These are phyloP conservation scores for Phellinidium pouzarii DNA, from an alignment of 1,284 basidiomycete genomes.

Conservation along the genomic window DNA sequence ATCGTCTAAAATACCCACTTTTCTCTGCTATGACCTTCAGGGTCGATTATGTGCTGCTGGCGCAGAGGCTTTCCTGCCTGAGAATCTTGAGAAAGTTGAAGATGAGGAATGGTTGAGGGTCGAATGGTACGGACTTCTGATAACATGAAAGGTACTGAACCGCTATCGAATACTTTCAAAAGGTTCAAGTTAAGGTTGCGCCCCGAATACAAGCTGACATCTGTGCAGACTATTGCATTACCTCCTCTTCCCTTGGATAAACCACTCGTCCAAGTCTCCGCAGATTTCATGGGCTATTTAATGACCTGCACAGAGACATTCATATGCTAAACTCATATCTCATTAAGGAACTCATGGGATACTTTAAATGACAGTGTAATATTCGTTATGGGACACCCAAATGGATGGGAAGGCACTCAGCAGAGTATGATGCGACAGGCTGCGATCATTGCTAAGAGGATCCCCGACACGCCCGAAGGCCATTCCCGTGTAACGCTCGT, in stretches of 20 bases:
- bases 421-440: slow-evolving; percentile 68
- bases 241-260: slow-evolving; percentile 54
- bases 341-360: slow-evolving; percentile 61
- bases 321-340: slow-evolving; percentile 62
- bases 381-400: slow-evolving; percentile 68
- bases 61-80: slow-evolving; percentile 61
- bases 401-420: slow-evolving; percentile 78
- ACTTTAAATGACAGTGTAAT: slow-evolving; percentile 40
- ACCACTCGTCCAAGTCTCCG: slow-evolving; percentile 63
- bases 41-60: slow-evolving; percentile 63
- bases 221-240: slow-evolving; percentile 73
- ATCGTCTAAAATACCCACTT: slow-evolving; percentile 70
- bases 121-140: slow-evolving; percentile 49
- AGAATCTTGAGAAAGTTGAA: slow-evolving; percentile 53
- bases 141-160: slow-evolving; percentile 10
- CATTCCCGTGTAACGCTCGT: slow-evolving; percentile 66
- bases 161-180: background rate
- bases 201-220: slow-evolving; percentile 64
- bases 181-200: slow-evolving; percentile 74
- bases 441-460: slow-evolving; percentile 57
- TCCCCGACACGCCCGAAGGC: slow-evolving; percentile 63
- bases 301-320: slow-evolving; percentile 63
- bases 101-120: slow-evolving; percentile 69
- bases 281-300: slow-evolving; percentile 68
- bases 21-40: slow-evolving; percentile 59